These are phyloP conservation scores for Umbelopsis ramanniana DNA, from an alignment of 192 early-diverging fungal genomes.

Conservation along the genomic window DNA sequence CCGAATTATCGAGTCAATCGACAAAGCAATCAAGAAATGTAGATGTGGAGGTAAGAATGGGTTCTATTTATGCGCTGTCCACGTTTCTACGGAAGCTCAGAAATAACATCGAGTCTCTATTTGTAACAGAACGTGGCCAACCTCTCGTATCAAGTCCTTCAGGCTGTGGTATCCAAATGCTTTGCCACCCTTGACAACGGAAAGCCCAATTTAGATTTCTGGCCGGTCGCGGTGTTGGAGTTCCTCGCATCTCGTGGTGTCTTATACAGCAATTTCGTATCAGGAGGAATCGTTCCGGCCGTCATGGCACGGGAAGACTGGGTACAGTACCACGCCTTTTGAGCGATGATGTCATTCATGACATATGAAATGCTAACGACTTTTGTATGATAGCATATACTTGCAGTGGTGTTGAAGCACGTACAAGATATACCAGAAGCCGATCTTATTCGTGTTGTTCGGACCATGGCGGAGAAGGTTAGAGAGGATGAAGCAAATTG, in stretches of 20 bases:
- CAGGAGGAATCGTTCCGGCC: constrained; percentile 40
- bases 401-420: constrained; percentile 47
- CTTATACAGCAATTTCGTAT: constrained; percentile 30
- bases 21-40: constrained; percentile 34
- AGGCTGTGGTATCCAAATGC: constrained; percentile 39
- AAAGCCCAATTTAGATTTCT: constrained; percentile 45
- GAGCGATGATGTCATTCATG: constrained; percentile 1
- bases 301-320: constrained; percentile 52
- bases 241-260: constrained; percentile 40
- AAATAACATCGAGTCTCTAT: no score
- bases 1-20: constrained; percentile 21
- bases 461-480: constrained; percentile 40
- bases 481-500: constrained; percentile 9
- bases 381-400: constrained; percentile 22
- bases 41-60: neutral
- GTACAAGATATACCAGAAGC: constrained; percentile 53
- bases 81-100: no score
- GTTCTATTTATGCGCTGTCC: no score
- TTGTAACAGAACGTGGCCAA: constrained; percentile 34
- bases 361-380: neutral
- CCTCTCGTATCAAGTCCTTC: constrained; percentile 46
- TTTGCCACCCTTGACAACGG: constrained; percentile 33
- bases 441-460: constrained; percentile 47
- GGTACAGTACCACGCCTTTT: constrained; percentile 22
- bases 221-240: constrained; percentile 42